Evolutionary conservation across 768 basidiomycete species (phyloP).

Genomic region (Boletus rubescentipes): DNA sequence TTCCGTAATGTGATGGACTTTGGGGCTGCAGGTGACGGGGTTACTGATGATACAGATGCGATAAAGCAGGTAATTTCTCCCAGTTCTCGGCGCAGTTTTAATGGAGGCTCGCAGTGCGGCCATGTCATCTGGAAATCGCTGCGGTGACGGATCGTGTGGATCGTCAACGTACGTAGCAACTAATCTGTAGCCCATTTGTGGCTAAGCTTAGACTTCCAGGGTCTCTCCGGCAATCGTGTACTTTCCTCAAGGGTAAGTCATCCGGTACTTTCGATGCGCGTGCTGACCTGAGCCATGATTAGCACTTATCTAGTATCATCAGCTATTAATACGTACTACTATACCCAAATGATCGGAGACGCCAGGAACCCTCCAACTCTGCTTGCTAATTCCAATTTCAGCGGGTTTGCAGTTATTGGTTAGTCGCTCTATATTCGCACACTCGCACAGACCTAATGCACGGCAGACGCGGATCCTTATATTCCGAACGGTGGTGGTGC

Average conservation of each 20-base stretch:
- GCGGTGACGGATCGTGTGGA: slow-evolving; percentile 56
- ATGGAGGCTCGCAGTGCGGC: too few relatives aligned
- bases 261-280: not conserved
- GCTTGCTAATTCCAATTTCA: slow-evolving; percentile 30
- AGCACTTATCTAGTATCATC: slow-evolving; percentile 32
- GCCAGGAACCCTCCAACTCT: slow-evolving; percentile 33
- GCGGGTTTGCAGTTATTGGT: slow-evolving; percentile 35
- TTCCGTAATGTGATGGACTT: too few relatives aligned
- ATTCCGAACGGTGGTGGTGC: too few relatives aligned
- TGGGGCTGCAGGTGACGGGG: too few relatives aligned
- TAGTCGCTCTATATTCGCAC: too few relatives aligned
- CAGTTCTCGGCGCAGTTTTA: too few relatives aligned
- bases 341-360: slow-evolving; percentile 37
- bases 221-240: slow-evolving; percentile 66
- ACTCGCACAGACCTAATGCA: too few relatives aligned
- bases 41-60: too few relatives aligned
- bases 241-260: slow-evolving; percentile 62
- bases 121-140: slow-evolving; percentile 53
- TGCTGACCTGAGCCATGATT: too few relatives aligned
- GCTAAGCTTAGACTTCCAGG: not conserved
- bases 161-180: slow-evolving; percentile 47
- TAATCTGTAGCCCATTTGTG: not conserved
- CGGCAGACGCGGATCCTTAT: too few relatives aligned
- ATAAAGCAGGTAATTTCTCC: too few relatives aligned
- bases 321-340: slow-evolving; percentile 29